Evolutionary conservation across 768 basidiomycete species (phyloP), one percentile per base, ranked within the genome.

Genomic region (Suillus occidentalis): DNA sequence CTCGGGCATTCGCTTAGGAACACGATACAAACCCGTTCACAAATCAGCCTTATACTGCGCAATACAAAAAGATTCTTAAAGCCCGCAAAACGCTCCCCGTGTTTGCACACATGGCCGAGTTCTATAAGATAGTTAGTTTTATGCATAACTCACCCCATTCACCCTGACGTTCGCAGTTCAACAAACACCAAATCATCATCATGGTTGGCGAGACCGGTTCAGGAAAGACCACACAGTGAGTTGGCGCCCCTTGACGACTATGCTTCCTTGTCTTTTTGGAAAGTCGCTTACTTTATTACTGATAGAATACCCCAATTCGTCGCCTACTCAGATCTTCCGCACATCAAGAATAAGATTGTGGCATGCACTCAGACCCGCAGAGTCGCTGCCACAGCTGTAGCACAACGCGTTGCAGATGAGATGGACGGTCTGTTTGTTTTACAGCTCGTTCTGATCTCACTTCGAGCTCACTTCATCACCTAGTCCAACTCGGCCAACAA

Each of bases 381-480:
- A 80, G 95, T 99, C 4, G 95, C 97, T 13, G 95, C 97, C 10
- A 98, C 97, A 94, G 94, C 92, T 18, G 97, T 98, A 2, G 97
- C 97, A 25, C 96, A 97, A 76, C 95, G 97, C 79, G 97, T 99
- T 2, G 95, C 97, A 6, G 97, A 99, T 72, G 97, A 99, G 78
- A 96, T 99, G 95, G 97, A 99, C 75, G 94, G 94, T 94, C 69
- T 71, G 92, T 79, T 4, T 58, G 14, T 59, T 31, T 13, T 37
- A 40, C 40, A 37, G 18, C 34, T 61, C 18, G 1, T 40, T 36
- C 25, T n/a, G 31, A 22, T 25, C 60, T 57, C 8, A 40, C 16
- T 47, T 6, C 22, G 39, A 31, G 8, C 47, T 58, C 60, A n/a
- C 63, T 68, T 31, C 39, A 10, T 63, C 3, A 63, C 67, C 7